Evolutionary conservation across 2,329 filamentous ascomycete genomes (phyloP), one percentile per base, ranked within the genome.

Genomic region (Xylaria digitata): DNA sequence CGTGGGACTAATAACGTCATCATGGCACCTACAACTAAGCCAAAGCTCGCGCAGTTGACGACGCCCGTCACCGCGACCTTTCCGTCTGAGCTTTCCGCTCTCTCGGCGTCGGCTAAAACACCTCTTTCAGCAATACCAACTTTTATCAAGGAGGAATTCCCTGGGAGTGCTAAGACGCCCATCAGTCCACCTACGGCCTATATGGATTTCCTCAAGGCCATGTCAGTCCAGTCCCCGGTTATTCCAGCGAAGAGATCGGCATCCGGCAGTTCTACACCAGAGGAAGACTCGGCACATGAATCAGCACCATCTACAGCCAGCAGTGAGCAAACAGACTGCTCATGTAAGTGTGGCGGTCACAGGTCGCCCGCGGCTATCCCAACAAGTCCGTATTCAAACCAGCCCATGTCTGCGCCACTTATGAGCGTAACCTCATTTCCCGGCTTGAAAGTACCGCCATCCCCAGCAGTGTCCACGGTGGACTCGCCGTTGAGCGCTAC

Each of bases 171-270:
- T 65, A 91, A 89, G 81, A 97, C 94, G 4, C 94, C 94, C 55
- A 97, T 98, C 78, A 96, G 92, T 58, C 95, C 95, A 59, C 95
- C 95, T 2, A 85, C 87, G 23, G 94, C 95, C 65, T 98, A 98
- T 78, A 91, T 93, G 72, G 94, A 98, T 76, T 98, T 97, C 77
- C 89, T 98, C 70, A 95, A 94, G 81, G 89, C 90, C 67, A 89
- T 96, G 81, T 90, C 90, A 19, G 84, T 94, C 65, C 88, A 89
- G 76, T 93, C 90, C 70, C 92, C 92, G 8, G 81, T 87, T 53
- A 84, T 87, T 54, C 86, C 89, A 46, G 81, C 82, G 57, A 82
- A 82, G 65, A 85, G 84, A 73, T 86, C 86, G 70, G 76, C 83
- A 72, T 86, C 86, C 68, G 77, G 84, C 73, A 77, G 83, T 19